Evolutionary conservation across 352 stramenopile genomes (phyloP).

Genomic region (Pythium brassicae): DNA sequence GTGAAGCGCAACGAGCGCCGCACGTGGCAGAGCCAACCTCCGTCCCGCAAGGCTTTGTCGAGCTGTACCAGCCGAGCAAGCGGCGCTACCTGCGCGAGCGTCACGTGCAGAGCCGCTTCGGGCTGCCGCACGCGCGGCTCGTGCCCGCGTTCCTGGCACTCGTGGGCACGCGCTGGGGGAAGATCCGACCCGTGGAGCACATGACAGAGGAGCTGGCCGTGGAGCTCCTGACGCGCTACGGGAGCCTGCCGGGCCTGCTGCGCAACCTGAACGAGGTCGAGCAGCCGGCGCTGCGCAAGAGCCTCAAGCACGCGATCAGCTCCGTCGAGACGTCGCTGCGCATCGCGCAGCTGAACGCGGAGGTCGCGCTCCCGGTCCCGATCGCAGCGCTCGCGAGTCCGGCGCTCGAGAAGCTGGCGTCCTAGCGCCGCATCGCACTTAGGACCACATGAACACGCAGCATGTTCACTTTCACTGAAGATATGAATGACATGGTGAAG

Average conservation of each 20-base stretch:
- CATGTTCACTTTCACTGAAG: background rate
- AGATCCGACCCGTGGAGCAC: conserved; percentile 48
- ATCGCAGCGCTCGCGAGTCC: conserved; percentile 41
- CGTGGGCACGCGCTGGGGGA: conserved; percentile 66
- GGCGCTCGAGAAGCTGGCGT: conserved; percentile 20
- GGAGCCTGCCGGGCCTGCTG: conserved; percentile 47
- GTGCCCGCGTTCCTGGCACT: conserved; percentile 64
- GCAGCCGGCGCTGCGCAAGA: conserved; percentile 40
- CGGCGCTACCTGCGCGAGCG: conserved; percentile 62
- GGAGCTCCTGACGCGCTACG: conserved; percentile 60
- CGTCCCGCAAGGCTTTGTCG: conserved; percentile 22
- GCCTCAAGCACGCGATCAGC: conserved; percentile 71
- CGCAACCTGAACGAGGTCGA: conserved; percentile 60
- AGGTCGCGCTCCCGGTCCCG: conserved; percentile 42
- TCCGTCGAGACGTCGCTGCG: conserved; percentile 75
- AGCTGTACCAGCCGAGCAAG: conserved; percentile 75
- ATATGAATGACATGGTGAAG: too few species aligned
- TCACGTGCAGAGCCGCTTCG: conserved; percentile 56
- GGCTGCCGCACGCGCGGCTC: conserved; percentile 31
- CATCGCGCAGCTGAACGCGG: conserved; percentile 60
- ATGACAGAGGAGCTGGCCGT: conserved; percentile 55
- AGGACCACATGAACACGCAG: background rate
- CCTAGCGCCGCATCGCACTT: too few species aligned
- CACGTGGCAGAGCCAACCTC: background rate
- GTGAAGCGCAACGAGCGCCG: background rate